phyloP scores from a whole-genome alignment of 306 rosid genomes.

The Biancaea sappan region DNA sequence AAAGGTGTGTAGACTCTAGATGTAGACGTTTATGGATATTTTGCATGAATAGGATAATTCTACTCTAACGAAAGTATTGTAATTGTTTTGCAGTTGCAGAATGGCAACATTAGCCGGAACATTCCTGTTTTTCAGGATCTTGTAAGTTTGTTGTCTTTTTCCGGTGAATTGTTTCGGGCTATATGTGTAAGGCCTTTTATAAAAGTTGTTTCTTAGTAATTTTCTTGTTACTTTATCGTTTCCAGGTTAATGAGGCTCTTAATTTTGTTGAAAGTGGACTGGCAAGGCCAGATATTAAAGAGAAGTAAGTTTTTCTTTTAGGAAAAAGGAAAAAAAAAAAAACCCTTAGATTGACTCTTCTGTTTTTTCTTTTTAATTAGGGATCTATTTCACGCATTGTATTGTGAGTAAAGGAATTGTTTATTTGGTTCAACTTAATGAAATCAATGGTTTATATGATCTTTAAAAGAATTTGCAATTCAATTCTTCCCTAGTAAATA shows the following conservation, averaged over 20 bases:
- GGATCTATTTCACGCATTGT: constrained; percentile 8
- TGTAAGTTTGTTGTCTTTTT: constrained; percentile 54
- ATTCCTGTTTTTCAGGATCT: constrained; percentile 52
- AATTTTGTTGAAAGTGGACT: constrained; percentile 48
- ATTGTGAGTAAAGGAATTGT: neutral
- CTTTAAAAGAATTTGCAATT: constrained; percentile 5
- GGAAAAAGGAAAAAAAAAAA: no score
- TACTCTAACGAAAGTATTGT: constrained; percentile 38
- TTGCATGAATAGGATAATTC: constrained; percentile 2
- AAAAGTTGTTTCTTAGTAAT: constrained; percentile 20
- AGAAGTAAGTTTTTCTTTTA: constrained; percentile 50
- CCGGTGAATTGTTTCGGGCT: constrained; percentile 3
- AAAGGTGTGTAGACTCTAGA: constrained; percentile 60
- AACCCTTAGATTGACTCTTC: constrained; percentile 21
- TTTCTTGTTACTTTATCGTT: constrained; percentile 22
- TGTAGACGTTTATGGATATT: constrained; percentile 11
- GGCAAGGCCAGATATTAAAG: constrained; percentile 53
- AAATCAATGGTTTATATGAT: constrained; percentile 20
- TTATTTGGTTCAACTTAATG: neutral
- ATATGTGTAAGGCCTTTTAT: constrained; percentile 1
- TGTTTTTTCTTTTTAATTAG: constrained; percentile 16
- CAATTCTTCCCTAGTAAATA: neutral
- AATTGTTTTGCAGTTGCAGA: constrained; percentile 65
- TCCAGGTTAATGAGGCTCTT: constrained; percentile 76
- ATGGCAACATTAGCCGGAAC: constrained; percentile 61